Evolutionary conservation across 495 filamentous ascomycete genomes (phyloP).

Genomic region (Trichoderma orchidacearum): DNA sequence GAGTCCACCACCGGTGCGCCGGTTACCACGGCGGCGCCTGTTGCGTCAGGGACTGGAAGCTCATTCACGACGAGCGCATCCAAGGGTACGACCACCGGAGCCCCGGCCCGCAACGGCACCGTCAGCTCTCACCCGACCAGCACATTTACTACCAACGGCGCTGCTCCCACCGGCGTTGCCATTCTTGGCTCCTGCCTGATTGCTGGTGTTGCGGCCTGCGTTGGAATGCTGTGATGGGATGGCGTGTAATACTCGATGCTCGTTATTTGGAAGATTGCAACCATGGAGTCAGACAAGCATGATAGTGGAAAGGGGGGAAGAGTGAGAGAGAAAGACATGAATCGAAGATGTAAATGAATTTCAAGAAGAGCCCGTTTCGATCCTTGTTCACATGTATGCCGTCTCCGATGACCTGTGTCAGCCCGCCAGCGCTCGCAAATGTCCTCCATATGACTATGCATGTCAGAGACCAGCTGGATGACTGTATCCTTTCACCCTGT

Average conservation of each 20-base stretch:
- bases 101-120: neutral
- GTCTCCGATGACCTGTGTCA: too few relatives aligned
- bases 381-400: too few relatives aligned
- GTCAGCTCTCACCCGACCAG: neutral
- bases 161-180: neutral
- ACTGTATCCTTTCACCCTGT: too few relatives aligned
- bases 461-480: too few relatives aligned
- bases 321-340: neutral
- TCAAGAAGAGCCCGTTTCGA: too few relatives aligned
- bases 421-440: too few relatives aligned
- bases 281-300: too few relatives aligned
- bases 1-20: neutral
- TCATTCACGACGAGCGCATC: neutral
- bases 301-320: too few relatives aligned
- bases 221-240: neutral
- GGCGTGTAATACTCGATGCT: neutral
- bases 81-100: neutral
- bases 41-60: neutral
- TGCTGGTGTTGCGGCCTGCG: neutral
- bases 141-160: neutral
- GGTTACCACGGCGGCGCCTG: neutral
- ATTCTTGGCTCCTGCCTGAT: neutral
- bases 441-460: too few relatives aligned
- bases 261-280: neutral
- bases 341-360: neutral